A percentile compares a stretch with the other conserved stretches of the same genome.
phyloP scores from a whole-genome alignment of 75 land plant genomes.

The Pinus albicaulis region DNA sequence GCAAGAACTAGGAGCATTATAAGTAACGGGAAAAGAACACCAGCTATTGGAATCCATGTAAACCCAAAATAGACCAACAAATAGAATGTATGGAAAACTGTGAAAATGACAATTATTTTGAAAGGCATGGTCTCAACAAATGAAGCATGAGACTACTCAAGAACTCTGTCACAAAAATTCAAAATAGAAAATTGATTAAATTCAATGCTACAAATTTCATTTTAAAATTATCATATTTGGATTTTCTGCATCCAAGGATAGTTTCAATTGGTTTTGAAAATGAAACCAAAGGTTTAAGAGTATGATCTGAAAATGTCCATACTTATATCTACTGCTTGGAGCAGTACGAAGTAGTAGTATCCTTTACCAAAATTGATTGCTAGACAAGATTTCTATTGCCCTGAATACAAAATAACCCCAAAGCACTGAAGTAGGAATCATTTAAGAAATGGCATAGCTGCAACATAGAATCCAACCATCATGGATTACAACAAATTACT shows the following conservation, averaged over 20 bases:
- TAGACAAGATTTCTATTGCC: slow-evolving; percentile 92
- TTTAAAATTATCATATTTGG: neutral
- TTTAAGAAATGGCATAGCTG: too few species aligned
- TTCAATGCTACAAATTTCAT: too few species aligned
- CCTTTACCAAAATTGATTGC: slow-evolving; percentile 97
- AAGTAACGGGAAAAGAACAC: slow-evolving; percentile 82
- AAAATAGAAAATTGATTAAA: too few species aligned
- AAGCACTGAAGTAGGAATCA: too few species aligned
- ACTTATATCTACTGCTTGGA: slow-evolving; percentile 86
- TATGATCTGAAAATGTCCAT: neutral
- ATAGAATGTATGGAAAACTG: slow-evolving; percentile 71
- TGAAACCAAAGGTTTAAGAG: neutral
- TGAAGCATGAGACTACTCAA: too few species aligned
- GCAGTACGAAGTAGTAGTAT: slow-evolving; percentile 72
- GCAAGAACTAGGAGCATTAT: slow-evolving; percentile 90
- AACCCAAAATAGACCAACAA: slow-evolving; percentile 63
- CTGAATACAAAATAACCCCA: too few species aligned
- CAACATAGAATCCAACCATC: too few species aligned
- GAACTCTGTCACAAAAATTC: too few species aligned
- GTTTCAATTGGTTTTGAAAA: neutral
- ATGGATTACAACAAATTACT: slow-evolving; percentile 87
- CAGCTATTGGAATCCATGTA: slow-evolving; percentile 90
- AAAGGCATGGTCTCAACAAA: too few species aligned
- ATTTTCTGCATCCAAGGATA: neutral
- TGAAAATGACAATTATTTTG: slow-evolving; percentile 61